A percentile compares a stretch with the other conserved stretches of the same genome.
These are phyloP conservation scores for Ceriops decandra DNA, from an alignment of 345 rosid genomes.

Conservation along the genomic window DNA sequence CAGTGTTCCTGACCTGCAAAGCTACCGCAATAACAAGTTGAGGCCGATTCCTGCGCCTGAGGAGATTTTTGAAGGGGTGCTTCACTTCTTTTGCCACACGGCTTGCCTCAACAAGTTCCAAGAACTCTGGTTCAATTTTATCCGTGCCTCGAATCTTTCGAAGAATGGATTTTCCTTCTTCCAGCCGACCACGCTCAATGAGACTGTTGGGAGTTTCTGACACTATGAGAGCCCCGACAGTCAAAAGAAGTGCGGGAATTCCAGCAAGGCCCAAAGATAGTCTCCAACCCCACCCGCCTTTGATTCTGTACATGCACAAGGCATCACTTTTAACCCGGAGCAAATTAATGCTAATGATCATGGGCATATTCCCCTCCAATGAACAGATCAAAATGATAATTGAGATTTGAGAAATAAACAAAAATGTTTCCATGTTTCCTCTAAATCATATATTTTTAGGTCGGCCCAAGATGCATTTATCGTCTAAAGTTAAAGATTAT, in stretches of 20 bases:
- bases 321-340: background rate
- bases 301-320: slow-evolving; percentile 43
- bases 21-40: slow-evolving; percentile 75
- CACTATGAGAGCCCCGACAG: slow-evolving; percentile 72
- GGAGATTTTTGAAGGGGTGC: slow-evolving; percentile 85
- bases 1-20: slow-evolving; percentile 51
- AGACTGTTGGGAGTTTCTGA: slow-evolving; percentile 90
- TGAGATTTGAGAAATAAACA: too few species aligned
- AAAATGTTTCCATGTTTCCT: too few species aligned
- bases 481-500: too few species aligned
- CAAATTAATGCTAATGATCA: background rate
- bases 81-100: slow-evolving; percentile 76
- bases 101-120: slow-evolving; percentile 88
- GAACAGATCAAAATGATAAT: too few species aligned
- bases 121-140: slow-evolving; percentile 76
- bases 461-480: too few species aligned
- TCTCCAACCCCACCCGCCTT: slow-evolving; percentile 96
- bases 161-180: slow-evolving; percentile 83
- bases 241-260: slow-evolving; percentile 74
- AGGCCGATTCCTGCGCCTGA: slow-evolving; percentile 67
- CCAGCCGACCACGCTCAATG: slow-evolving; percentile 75
- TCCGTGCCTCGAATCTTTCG: slow-evolving; percentile 74
- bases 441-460: too few species aligned
- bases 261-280: slow-evolving; percentile 85
- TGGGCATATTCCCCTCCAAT: too few species aligned